Percentiles rank a stretch among this genome's conserved stretches.
Evolutionary conservation across 768 basidiomycete genomes (phyloP).

Genomic region (Russula brevipes): DNA sequence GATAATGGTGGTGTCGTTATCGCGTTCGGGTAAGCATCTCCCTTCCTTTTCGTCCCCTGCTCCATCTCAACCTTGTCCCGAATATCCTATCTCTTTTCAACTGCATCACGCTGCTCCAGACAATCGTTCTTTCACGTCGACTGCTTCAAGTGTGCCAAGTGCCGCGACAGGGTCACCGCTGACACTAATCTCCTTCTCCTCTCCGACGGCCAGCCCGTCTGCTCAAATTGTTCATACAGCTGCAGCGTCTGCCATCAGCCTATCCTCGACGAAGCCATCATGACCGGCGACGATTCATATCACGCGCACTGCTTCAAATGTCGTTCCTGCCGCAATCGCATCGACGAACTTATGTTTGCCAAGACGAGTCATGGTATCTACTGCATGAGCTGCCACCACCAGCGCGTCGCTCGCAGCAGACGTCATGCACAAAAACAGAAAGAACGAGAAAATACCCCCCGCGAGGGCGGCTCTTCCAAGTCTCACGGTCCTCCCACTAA

Average conservation of each 20-base stretch:
- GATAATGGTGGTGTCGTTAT: constrained; percentile 86
- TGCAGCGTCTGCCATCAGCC: constrained; percentile 93
- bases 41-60: not conserved
- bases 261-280: constrained; percentile 98
- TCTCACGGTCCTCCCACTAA: constrained; percentile 30
- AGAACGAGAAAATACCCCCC: constrained; percentile 40
- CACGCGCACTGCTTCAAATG: constrained; percentile 99
- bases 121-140: constrained; percentile 93
- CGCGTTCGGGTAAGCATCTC: constrained; percentile 71
- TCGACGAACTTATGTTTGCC: constrained; percentile 97
- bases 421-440: constrained; percentile 87
- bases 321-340: constrained; percentile 87
- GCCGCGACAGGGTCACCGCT: constrained; percentile 84
- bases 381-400: constrained; percentile 98
- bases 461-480: constrained; percentile 41
- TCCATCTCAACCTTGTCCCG: not conserved
- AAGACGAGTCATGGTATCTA: constrained; percentile 98
- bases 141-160: constrained; percentile 98
- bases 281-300: constrained; percentile 98
- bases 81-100: not conserved
- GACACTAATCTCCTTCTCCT: constrained; percentile 96
- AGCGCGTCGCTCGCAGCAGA: constrained; percentile 89
- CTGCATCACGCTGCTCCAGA: constrained; percentile 38
- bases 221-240: constrained; percentile 87
- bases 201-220: constrained; percentile 97